A percentile compares a stretch with the other conserved stretches of the same genome.
phyloP scores from a whole-genome alignment of 306 rosid genomes.

The Vigna mungo region DNA sequence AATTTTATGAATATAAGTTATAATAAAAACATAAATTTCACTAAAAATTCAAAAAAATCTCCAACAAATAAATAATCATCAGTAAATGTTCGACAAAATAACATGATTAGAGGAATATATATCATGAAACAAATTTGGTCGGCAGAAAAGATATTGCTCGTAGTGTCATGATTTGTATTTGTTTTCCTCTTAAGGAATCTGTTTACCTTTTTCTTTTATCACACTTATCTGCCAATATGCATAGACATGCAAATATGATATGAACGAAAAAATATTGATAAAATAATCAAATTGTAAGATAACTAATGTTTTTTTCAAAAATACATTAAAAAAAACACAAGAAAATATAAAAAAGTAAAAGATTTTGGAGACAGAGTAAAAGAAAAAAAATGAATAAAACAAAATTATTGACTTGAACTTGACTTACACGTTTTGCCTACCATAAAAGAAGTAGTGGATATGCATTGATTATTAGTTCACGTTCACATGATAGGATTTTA shows the following conservation, averaged over 20 bases:
- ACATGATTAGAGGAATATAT: no score
- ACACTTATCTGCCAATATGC: neutral
- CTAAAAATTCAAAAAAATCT: no score
- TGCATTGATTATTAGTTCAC: neutral
- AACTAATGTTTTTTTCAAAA: neutral
- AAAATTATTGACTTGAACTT: slow-evolving; percentile 1
- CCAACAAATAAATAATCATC: no score
- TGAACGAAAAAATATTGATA: no score
- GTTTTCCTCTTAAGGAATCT: neutral
- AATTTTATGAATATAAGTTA: no score
- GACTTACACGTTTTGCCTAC: neutral
- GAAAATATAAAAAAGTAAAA: neutral
- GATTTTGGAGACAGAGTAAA: neutral
- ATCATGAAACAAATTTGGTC: neutral
- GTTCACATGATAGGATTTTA: neutral
- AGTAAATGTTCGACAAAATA: no score
- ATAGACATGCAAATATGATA: no score
- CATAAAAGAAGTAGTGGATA: neutral
- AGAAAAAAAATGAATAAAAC: no score
- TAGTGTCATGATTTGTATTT: neutral
- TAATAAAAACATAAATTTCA: no score
- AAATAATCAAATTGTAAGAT: neutral
- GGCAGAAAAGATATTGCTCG: neutral
- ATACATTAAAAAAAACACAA: neutral
- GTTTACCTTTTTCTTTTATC: neutral